These are phyloP conservation scores for Echium plantagineum DNA, from an alignment of 257 asterid species.

Conservation along the genomic window DNA sequence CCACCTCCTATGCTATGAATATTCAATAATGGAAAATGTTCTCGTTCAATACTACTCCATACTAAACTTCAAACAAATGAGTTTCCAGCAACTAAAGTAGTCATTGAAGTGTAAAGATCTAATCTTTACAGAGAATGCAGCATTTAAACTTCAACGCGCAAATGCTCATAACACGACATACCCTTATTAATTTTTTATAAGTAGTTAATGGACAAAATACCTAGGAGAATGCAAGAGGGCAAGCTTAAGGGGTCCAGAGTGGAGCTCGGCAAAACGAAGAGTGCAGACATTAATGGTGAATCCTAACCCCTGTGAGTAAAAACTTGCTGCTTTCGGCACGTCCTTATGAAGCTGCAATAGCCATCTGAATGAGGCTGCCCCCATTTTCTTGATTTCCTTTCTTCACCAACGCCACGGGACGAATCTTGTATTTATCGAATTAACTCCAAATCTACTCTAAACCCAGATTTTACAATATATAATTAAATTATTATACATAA, in stretches of 20 bases:
- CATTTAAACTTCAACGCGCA: too few relatives aligned
- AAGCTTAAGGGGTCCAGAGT: conserved; percentile 77
- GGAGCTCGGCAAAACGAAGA: conserved; percentile 86
- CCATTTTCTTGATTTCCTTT: conserved; percentile 25
- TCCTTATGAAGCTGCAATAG: conserved; percentile 78
- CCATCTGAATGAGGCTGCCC: conserved; percentile 69
- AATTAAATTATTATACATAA: too few relatives aligned
- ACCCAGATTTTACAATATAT: too few relatives aligned
- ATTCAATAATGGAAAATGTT: too few relatives aligned
- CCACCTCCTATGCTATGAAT: too few relatives aligned
- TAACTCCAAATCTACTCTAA: too few relatives aligned
- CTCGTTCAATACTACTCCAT: too few relatives aligned
- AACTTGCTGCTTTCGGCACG: conserved; percentile 82
- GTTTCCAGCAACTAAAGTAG: too few relatives aligned
- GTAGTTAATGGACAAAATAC: not conserved
- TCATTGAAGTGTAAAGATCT: not conserved
- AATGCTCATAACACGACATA: too few relatives aligned
- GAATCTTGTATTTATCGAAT: too few relatives aligned
- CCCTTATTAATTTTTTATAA: too few relatives aligned
- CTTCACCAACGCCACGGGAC: not conserved
- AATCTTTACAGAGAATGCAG: not conserved
- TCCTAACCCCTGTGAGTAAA: conserved; percentile 77
- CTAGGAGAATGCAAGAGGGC: conserved; percentile 58
- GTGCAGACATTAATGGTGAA: conserved; percentile 72
- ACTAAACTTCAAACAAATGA: too few relatives aligned